Evolutionary conservation across 2,329 filamentous ascomycete species (phyloP).

Genomic region (Pseudogymnoascus sp.): DNA sequence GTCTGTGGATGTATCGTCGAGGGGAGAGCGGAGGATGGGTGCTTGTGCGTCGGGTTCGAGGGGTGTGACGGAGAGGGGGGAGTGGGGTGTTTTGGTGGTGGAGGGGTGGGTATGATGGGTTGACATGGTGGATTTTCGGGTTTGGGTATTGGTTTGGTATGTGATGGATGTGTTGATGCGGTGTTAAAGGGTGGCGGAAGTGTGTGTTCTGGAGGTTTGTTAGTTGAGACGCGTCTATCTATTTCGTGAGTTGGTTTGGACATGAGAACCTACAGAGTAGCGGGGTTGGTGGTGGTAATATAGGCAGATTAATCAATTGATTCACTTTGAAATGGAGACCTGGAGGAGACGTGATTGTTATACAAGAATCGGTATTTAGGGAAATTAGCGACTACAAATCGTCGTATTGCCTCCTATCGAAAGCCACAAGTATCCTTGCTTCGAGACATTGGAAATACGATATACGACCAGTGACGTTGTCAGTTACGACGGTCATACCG

Average conservation of each 20-base stretch:
- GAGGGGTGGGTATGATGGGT: not conserved
- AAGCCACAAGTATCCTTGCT: not conserved
- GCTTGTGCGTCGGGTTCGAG: not conserved
- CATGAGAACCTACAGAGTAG: not conserved
- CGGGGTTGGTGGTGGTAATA: not conserved
- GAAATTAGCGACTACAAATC: not conserved
- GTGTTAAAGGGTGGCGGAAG: not conserved
- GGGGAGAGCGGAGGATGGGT: not conserved
- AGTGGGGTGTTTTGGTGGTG: not conserved
- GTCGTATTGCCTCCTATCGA: not conserved
- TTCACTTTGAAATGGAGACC: not conserved
- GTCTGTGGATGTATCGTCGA: not conserved
- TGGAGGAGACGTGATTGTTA: not conserved
- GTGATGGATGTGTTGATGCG: not conserved
- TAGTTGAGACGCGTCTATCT: not conserved
- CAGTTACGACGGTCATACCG: not conserved
- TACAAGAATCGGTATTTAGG: not conserved
- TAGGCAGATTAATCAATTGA: not conserved
- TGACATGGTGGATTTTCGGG: not conserved
- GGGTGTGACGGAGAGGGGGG: not conserved
- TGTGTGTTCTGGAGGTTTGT: not conserved
- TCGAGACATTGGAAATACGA: not conserved
- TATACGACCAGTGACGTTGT: slow-evolving; percentile 4
- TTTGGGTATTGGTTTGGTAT: not conserved
- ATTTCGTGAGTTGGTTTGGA: not conserved